These are phyloP conservation scores for Zygnema circumcarinatum DNA, from an alignment of 139 green algal genomes.

Conservation along the genomic window DNA sequence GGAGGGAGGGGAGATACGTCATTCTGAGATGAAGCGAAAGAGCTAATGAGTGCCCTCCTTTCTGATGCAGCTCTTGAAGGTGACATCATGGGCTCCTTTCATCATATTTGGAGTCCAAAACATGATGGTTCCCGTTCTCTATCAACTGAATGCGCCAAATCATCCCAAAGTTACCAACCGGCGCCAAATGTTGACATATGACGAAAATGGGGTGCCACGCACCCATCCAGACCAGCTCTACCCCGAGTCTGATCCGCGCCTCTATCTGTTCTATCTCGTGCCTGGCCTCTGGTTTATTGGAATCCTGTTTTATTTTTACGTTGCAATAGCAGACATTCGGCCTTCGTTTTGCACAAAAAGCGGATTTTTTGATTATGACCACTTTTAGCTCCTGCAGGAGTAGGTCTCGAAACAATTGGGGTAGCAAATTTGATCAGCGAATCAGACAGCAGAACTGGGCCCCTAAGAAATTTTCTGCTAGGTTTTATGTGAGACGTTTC, in stretches of 20 bases:
- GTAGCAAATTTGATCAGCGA: too few species aligned
- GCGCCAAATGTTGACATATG: slow-evolving; percentile 17
- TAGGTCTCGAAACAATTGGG: too few species aligned
- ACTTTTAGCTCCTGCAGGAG: slow-evolving; percentile 29
- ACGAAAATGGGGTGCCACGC: slow-evolving; percentile 39
- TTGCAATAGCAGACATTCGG: slow-evolving; percentile 18
- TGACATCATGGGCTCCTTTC: slow-evolving; percentile 45
- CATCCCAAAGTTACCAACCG: slow-evolving; percentile 35
- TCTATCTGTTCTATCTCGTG: slow-evolving; percentile 37
- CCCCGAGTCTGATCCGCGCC: not conserved
- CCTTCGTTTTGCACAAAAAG: slow-evolving; percentile 38
- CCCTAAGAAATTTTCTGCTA: too few species aligned
- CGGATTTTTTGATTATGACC: slow-evolving; percentile 23
- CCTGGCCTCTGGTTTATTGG: slow-evolving; percentile 23
- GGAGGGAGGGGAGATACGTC: too few species aligned
- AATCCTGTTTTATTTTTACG: slow-evolving; percentile 42
- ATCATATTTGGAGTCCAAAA: slow-evolving; percentile 50
- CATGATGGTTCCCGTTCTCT: slow-evolving; percentile 47
- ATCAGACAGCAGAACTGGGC: too few species aligned
- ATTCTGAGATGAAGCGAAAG: too few species aligned
- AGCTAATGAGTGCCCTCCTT: too few species aligned
- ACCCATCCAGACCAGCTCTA: not conserved
- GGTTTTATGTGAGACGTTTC: too few species aligned
- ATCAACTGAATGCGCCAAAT: slow-evolving; percentile 5
- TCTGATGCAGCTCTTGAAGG: slow-evolving; percentile 52